Evolutionary conservation across 345 rosid genomes (phyloP).

Genomic region (Boechera stricta): DNA sequence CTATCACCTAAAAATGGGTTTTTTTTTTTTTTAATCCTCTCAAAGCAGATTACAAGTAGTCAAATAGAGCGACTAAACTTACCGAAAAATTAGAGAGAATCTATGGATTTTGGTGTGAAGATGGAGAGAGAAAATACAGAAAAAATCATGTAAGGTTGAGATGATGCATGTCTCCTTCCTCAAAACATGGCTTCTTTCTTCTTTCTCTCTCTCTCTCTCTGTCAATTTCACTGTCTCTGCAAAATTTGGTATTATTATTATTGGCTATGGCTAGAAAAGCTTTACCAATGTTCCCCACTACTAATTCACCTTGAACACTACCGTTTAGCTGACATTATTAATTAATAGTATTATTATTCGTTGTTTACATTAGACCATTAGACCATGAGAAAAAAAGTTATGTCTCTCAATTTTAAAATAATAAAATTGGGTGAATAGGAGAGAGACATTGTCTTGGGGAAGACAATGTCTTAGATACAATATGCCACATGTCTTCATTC

Average conservation of each 20-base stretch:
- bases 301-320: slow-evolving; percentile 29
- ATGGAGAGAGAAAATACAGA: not conserved
- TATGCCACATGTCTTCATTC: no score
- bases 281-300: slow-evolving; percentile 19
- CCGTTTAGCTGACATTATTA: slow-evolving; percentile 21
- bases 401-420: no score
- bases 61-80: not conserved
- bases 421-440: no score
- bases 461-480: no score
- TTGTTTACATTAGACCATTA: slow-evolving; percentile 3
- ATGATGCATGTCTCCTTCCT: slow-evolving; percentile 46
- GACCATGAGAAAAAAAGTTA: no score
- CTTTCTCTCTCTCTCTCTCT: slow-evolving; percentile 14
- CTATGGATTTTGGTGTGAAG: slow-evolving; percentile 24
- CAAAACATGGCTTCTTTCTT: slow-evolving; percentile 32
- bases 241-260: not conserved
- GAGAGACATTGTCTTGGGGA: no score
- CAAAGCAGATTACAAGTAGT: slow-evolving; percentile 32
- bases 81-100: not conserved
- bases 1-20: slow-evolving; percentile 23
- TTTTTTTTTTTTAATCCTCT: not conserved
- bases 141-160: slow-evolving; percentile 7
- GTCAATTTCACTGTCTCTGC: slow-evolving; percentile 25
- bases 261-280: slow-evolving; percentile 25
- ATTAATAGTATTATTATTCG: not conserved